Evolutionary conservation across 495 filamentous ascomycete species (phyloP), one percentile per base, ranked within the genome.

Genomic region (Penicillium taxi): DNA sequence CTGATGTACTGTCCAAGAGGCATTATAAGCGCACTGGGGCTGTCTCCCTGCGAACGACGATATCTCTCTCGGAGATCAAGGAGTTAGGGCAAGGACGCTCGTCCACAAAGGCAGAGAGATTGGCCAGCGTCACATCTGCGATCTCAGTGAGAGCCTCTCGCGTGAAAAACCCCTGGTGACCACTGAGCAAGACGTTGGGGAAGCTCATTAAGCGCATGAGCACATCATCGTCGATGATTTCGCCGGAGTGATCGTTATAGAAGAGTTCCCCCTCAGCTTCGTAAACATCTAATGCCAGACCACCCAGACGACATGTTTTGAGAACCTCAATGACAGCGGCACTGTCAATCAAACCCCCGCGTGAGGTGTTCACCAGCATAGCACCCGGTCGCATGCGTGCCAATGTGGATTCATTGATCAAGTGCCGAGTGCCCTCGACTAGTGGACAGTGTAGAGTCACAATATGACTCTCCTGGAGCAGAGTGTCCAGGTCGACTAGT

Each of bases 211-310:
- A 48, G n/a, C 80, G 72, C 69, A 73, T 75, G 22, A 84, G 51
- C 30, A 74, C 67, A 47, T 84, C 80, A 45, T 84, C 80, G 26
- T 82, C 61, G 47, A 84, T 81, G 44, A 84, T 80, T 39, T 80
- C 74, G 7, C 66, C 68, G 9, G 73, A 78, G 39, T 78, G 76
- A 41, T 84, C 78, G 35, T 72, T 67, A 43, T 81, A 84, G 49
- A 84, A 84, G 16, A 61, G 72, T 53, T 35, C 66, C 35, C 42
- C 66, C 50, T 95, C 88, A 1, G 85, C 85, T 37, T 91, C 86
- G 23, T 86, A 84, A 0, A 94, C 88, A 61, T 95, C 88, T 26
- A 94, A 55, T 28, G 84, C 84, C 7, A 86, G 75, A 14, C 84
- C 86, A 18, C 75, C 67, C 31, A 95, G 58, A 4, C 66, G 66